Percentiles rank a stretch among this genome's conserved stretches.
phyloP scores from a whole-genome alignment of 768 basidiomycete genomes.

The Suillus ampliporus region DNA sequence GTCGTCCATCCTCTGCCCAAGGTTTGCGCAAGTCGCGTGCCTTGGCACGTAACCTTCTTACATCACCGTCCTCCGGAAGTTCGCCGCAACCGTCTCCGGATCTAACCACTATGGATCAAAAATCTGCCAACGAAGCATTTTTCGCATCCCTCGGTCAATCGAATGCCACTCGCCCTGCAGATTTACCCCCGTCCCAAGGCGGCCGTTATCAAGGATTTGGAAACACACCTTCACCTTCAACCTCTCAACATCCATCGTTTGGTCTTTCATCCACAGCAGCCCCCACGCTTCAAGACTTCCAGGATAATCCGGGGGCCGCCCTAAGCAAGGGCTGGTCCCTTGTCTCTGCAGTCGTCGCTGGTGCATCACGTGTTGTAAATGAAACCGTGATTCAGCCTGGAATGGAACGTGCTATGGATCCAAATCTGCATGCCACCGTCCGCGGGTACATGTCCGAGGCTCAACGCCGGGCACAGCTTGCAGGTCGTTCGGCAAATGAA shows the following conservation, averaged over 20 bases:
- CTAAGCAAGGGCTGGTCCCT: conserved; percentile 95
- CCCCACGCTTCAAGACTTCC: conserved; percentile 80
- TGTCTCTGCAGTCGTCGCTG: conserved; percentile 84
- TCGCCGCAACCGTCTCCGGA: conserved; percentile 53
- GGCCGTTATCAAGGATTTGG: conserved; percentile 95
- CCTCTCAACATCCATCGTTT: conserved; percentile 67
- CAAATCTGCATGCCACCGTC: conserved; percentile 75
- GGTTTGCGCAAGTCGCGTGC: conserved; percentile 89
- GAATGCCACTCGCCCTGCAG: conserved; percentile 78
- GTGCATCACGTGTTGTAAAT: conserved; percentile 78
- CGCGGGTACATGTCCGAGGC: conserved; percentile 75
- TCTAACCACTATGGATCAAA: conserved; percentile 54
- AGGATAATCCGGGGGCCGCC: conserved; percentile 85
- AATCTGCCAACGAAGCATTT: conserved; percentile 83
- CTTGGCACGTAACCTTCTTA: conserved; percentile 57
- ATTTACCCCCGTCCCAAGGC: conserved; percentile 92
- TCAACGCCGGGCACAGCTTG: conserved; percentile 63
- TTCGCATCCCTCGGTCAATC: conserved; percentile 82
- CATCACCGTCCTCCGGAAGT: conserved; percentile 54
- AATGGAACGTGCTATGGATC: conserved; percentile 81
- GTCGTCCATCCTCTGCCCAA: conserved; percentile 75
- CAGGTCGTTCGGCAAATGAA: conserved; percentile 70
- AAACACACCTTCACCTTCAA: conserved; percentile 67
- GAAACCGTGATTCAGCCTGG: conserved; percentile 93
- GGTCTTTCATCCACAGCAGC: conserved; percentile 79